Percentiles rank a stretch among this genome's conserved stretches.
phyloP scores from a whole-genome alignment of 495 filamentous ascomycete species.

The Penicillium simplicissimum region DNA sequence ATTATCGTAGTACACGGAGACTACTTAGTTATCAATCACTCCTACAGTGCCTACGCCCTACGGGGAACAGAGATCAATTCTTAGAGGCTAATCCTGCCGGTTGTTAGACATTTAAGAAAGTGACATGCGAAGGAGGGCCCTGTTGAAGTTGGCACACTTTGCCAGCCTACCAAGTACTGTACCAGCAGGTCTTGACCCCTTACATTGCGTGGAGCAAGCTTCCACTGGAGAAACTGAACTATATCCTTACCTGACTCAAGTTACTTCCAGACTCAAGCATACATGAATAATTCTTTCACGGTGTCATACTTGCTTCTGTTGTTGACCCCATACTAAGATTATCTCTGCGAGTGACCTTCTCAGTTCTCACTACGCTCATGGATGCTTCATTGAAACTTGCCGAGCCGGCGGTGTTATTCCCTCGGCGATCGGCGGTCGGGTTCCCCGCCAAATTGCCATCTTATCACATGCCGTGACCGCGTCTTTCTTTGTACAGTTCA shows the following conservation, averaged over 20 bases:
- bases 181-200: background rate
- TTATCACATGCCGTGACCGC: constrained; percentile 26
- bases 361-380: too few relatives aligned
- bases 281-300: background rate
- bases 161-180: too few relatives aligned
- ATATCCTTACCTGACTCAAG: background rate
- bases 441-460: constrained; percentile 28
- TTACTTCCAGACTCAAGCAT: background rate
- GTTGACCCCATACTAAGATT: too few relatives aligned
- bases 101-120: too few relatives aligned
- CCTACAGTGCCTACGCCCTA: too few relatives aligned
- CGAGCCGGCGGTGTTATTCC: background rate
- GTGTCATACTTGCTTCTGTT: background rate
- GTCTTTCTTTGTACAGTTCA: background rate
- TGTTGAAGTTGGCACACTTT: too few relatives aligned
- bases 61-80: too few relatives aligned
- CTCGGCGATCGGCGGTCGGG: constrained; percentile 32
- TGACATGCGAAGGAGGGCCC: too few relatives aligned
- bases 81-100: too few relatives aligned
- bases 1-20: background rate
- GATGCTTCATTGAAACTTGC: constrained; percentile 7
- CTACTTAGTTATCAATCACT: too few relatives aligned
- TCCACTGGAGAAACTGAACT: background rate
- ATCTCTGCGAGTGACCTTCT: too few relatives aligned
- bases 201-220: background rate